These are phyloP conservation scores for Cryptosporidium andersoni DNA, from an alignment of 169 alveolate genomes.

Conservation along the genomic window DNA sequence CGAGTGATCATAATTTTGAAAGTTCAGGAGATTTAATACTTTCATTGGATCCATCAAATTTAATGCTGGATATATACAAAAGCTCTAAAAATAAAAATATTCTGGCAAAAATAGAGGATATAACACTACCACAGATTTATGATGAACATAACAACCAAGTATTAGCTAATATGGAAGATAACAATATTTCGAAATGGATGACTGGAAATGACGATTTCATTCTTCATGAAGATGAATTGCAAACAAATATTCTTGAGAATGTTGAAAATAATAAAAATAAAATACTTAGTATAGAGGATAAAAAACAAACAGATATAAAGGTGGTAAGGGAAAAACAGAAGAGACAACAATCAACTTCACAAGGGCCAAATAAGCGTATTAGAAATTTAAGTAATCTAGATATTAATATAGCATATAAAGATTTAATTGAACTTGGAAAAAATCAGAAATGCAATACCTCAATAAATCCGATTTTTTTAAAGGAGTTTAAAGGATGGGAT, in stretches of 20 bases:
- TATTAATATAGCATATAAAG: constrained; percentile 12
- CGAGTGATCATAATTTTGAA: background rate
- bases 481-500: constrained; percentile 28
- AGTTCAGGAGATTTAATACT: background rate
- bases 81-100: background rate
- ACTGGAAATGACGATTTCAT: constrained; percentile 46
- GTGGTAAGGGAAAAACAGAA: background rate
- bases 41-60: constrained; percentile 18
- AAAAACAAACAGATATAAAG: background rate
- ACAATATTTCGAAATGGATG: constrained; percentile 1
- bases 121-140: constrained; percentile 25
- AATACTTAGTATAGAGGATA: background rate
- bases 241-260: background rate
- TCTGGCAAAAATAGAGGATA: constrained; percentile 41
- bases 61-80: constrained; percentile 15
- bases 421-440: background rate
- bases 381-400: constrained; percentile 41
- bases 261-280: constrained; percentile 4
- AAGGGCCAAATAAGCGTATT: constrained; percentile 12
- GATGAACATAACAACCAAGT: background rate
- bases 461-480: background rate
- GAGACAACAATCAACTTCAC: background rate
- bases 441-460: background rate
- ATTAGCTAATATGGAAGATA: background rate
- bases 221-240: constrained; percentile 1